phyloP scores from a whole-genome alignment of 768 basidiomycete species.

The Kwoniella shandongensis region DNA sequence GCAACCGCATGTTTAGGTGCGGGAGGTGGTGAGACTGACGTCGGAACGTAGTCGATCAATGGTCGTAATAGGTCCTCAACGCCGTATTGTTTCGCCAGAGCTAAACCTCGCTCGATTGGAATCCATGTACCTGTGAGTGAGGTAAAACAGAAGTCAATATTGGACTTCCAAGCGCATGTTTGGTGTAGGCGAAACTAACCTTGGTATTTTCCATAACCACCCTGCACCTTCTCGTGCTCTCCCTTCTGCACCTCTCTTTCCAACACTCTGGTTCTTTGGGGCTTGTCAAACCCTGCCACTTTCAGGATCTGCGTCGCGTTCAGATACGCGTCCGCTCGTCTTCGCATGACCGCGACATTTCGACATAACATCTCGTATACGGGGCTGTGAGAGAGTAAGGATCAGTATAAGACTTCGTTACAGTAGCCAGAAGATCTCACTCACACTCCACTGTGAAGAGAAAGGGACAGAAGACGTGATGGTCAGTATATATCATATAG shows the following conservation, averaged over 20 bases:
- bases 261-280: constrained; percentile 92
- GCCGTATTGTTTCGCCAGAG: constrained; percentile 86
- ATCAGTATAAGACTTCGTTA: neutral
- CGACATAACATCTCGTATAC: constrained; percentile 53
- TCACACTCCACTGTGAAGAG: constrained; percentile 50
- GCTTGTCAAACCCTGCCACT: constrained; percentile 98
- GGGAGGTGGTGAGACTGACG: constrained; percentile 74
- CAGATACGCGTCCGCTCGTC: constrained; percentile 93
- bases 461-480: constrained; percentile 2
- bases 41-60: constrained; percentile 90
- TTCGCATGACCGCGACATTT: constrained; percentile 89
- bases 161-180: neutral
- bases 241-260: constrained; percentile 99
- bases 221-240: constrained; percentile 98
- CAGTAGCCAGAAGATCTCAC: constrained; percentile 10
- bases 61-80: constrained; percentile 83
- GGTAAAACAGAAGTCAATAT: too few relatives aligned
- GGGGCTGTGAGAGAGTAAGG: constrained; percentile 28
- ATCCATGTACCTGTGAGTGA: constrained; percentile 86
- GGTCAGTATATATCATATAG: constrained; percentile 1
- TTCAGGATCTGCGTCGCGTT: constrained; percentile 97
- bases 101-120: constrained; percentile 84
- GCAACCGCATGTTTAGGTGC: constrained; percentile 95
- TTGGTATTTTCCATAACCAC: constrained; percentile 99
- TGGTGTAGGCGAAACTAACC: constrained; percentile 63